Percentiles rank a stretch among this genome's conserved stretches.
Evolutionary conservation across 1,284 basidiomycete genomes (phyloP).

Genomic region (Stygiomarasmius scandens): DNA sequence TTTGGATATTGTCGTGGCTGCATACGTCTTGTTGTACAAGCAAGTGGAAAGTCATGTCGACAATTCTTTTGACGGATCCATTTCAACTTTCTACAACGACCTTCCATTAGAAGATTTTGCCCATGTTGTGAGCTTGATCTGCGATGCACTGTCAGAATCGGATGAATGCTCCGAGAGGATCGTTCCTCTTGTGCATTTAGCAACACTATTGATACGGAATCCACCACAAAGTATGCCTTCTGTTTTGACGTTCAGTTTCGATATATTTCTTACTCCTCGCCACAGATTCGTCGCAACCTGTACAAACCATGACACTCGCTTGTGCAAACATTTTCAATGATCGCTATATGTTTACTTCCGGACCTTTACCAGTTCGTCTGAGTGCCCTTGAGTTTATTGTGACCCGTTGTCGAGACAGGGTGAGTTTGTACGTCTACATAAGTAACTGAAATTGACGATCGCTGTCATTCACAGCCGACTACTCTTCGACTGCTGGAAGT

Average conservation of each 20-base stretch:
- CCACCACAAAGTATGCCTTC: slow-evolving; percentile 57
- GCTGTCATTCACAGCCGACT: slow-evolving; percentile 54
- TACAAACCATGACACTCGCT: slow-evolving; percentile 53
- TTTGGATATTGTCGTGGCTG: slow-evolving; percentile 39
- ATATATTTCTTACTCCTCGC: slow-evolving; percentile 4
- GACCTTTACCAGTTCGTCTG: slow-evolving; percentile 36
- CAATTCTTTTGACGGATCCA: slow-evolving; percentile 36
- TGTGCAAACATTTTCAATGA: slow-evolving; percentile 56
- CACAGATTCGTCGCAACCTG: slow-evolving; percentile 59
- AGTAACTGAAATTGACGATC: background rate
- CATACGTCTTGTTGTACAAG: slow-evolving; percentile 35
- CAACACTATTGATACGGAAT: slow-evolving; percentile 49
- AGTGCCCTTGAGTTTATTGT: slow-evolving; percentile 55
- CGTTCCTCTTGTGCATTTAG: slow-evolving; percentile 47
- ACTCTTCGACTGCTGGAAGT: slow-evolving; percentile 60
- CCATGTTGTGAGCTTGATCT: slow-evolving; percentile 43
- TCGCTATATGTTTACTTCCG: slow-evolving; percentile 36
- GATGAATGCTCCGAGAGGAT: slow-evolving; percentile 25
- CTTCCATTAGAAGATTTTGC: slow-evolving; percentile 49
- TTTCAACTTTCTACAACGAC: slow-evolving; percentile 40
- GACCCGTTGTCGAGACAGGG: slow-evolving; percentile 63
- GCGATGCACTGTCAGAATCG: slow-evolving; percentile 40
- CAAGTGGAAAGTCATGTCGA: slow-evolving; percentile 16
- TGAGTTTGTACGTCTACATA: slow-evolving; percentile 33
- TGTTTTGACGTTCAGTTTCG: background rate